These are phyloP conservation scores for Phytophthora megakarya DNA, from an alignment of 352 stramenopile species.

Conservation along the genomic window DNA sequence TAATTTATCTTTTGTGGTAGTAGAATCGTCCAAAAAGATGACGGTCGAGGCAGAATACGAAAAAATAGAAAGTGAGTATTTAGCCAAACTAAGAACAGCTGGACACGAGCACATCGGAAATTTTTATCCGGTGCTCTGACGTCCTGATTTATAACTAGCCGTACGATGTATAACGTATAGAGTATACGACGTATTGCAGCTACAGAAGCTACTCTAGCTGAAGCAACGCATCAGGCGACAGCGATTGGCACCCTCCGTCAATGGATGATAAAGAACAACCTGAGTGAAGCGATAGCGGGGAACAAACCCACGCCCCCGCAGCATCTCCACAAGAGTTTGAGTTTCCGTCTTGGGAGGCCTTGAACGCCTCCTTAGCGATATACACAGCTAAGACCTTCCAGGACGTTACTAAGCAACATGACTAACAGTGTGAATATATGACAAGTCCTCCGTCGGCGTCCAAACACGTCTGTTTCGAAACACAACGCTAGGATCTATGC, in stretches of 20 bases:
- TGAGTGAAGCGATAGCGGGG: neutral
- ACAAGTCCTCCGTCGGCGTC: neutral
- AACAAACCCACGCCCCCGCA: neutral
- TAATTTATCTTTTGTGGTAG: too few relatives aligned
- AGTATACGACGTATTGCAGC: neutral
- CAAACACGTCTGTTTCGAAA: slow-evolving; percentile 2
- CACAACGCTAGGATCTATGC: neutral
- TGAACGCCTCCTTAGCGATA: neutral
- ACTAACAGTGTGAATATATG: neutral
- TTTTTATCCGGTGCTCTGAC: too few relatives aligned
- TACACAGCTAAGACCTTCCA: neutral
- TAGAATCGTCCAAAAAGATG: too few relatives aligned
- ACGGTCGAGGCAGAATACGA: too few relatives aligned
- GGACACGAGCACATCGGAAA: too few relatives aligned
- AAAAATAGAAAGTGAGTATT: too few relatives aligned
- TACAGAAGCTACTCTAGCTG: neutral
- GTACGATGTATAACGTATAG: neutral
- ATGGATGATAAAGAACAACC: too few relatives aligned
- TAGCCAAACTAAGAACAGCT: too few relatives aligned
- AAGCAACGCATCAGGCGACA: neutral
- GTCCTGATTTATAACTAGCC: neutral
- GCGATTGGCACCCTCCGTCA: neutral
- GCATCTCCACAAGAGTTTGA: neutral
- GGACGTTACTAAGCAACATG: neutral
- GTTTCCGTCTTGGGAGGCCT: slow-evolving; percentile 1